Evolutionary conservation across 1,139 yeast species (phyloP), one percentile per base, ranked within the genome.

Genomic region (Schwanniomyces etchellsii): DNA sequence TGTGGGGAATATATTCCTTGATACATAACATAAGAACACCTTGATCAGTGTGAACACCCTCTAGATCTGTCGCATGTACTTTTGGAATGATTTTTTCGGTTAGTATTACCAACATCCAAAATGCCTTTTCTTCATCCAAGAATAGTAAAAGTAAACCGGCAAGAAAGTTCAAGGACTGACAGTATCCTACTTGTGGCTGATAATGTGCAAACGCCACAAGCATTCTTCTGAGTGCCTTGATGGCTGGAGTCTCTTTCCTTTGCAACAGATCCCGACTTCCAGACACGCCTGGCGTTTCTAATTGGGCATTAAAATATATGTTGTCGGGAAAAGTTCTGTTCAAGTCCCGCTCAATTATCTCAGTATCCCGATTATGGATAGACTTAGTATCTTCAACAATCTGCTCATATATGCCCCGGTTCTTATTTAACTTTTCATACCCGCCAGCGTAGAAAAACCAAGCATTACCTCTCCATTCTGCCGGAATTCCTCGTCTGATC

Each of bases 361-460:
- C 98, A 0, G 89, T 74, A 48, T 88, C 96, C 39, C 77, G 81
- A 40, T 74, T 79, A 14, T 68, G 64, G 14, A 64, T 46, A 22
- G 62, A 64, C 22, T 51, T 45, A 0, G 86, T 77, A 38, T 78
- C 76, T 26, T 61, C 59, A 28, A 79, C 76, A 21, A 89, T 65
- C 40, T 68, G 67, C 28, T 78, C 83, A 53, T 88, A 91, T 2
- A 84, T 69, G 1, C 94, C 95, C 9, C 63, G 63, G 48, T 85
- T 76, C 27, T 75, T 75, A 42, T 75, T 77, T 35, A 85, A 55
- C 40, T 70, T 73, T 35, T 86, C 95, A 37, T 77, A 70, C 2
- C 96, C 97, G n/a, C 81, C 79, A n/a, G 95, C 95, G 54, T 85
- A 89, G 61, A 77, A 81, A 65, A 91, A 91, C 98, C 98, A 91